Evolutionary conservation across 2,329 filamentous ascomycete genomes (phyloP).

Genomic region (Podosphaera xanthii): DNA sequence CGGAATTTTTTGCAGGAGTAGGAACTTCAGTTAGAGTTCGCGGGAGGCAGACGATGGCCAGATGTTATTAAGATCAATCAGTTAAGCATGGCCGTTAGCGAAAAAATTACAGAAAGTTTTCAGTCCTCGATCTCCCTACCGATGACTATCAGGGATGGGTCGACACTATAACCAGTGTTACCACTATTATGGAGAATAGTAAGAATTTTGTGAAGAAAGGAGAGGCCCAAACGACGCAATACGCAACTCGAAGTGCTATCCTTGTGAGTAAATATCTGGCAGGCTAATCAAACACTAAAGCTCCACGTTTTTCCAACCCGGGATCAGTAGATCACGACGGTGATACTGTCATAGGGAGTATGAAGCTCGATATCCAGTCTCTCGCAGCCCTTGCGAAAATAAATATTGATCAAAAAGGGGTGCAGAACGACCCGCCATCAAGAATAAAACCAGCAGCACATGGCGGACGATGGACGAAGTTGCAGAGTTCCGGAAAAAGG

Average conservation of each 20-base stretch:
- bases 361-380: neutral
- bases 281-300: neutral
- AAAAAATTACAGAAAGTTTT: too few species aligned
- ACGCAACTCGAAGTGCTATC: neutral
- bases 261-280: neutral
- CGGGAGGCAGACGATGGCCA: neutral
- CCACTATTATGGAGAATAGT: too few species aligned
- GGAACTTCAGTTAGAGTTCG: neutral
- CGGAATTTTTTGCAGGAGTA: neutral
- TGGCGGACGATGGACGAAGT: neutral
- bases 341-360: neutral
- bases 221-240: too few species aligned
- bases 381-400: neutral
- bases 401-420: neutral
- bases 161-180: too few species aligned
- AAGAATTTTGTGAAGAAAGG: too few species aligned
- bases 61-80: neutral
- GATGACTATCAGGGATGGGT: too few species aligned
- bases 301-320: too few species aligned
- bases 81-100: too few species aligned
- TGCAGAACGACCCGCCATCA: neutral
- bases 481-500: neutral
- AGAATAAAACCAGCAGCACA: neutral
- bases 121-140: too few species aligned
- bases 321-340: neutral